Evolutionary conservation across 108 stramenopile species (phyloP), one percentile per base, ranked within the genome.

Genomic region (Aurantiochytrium sp.): DNA sequence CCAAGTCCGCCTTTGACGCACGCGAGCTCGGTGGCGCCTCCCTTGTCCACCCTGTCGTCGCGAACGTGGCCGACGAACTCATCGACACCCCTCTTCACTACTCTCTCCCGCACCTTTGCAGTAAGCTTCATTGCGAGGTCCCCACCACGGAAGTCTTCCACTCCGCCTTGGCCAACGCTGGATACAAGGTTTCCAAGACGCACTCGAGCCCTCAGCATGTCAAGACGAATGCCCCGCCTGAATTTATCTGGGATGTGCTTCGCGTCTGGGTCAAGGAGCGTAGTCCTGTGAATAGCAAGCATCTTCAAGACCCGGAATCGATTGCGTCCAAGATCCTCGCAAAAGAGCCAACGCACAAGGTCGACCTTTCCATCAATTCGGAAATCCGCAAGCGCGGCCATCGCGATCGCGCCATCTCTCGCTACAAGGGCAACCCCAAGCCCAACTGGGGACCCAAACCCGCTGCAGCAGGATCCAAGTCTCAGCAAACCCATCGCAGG

Each of bases 191-290:
- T 18, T 97, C 96, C 88, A 96, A 96, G 14, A 95, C 95, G 73
- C 98, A 99, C 92, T 97, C 97, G 88, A 97, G 97, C 73, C 96
- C 97, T 10, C 89, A 93, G 72, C 97, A 97, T 28, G 90, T 99
- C 58, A 98, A 99, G 89, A 98, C 98, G 0, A 95, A 97, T 91
- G 98, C 98, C 28, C 98, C 98, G 5, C 95, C 94, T 76, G 91
- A 91, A 59, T 95, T 98, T 3, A 90, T 99, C 60, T 98, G 97
- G 97, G 97, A 98, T 91, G 90, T 98, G 69, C 90, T 98, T 87
- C 89, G 97, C 87, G 94, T 93, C 55, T 98, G 96, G 96, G 96
- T 94, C 28, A 94, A 97, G 88, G 88, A 95, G 49, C 92, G 64
- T 18, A 69, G 25, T 14, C 64, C 64, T 16, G 64, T 69, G 21